Evolutionary conservation across 2,329 filamentous ascomycete species (phyloP), one percentile per base, ranked within the genome.

Genomic region (Trichoderma koningiopsis): DNA sequence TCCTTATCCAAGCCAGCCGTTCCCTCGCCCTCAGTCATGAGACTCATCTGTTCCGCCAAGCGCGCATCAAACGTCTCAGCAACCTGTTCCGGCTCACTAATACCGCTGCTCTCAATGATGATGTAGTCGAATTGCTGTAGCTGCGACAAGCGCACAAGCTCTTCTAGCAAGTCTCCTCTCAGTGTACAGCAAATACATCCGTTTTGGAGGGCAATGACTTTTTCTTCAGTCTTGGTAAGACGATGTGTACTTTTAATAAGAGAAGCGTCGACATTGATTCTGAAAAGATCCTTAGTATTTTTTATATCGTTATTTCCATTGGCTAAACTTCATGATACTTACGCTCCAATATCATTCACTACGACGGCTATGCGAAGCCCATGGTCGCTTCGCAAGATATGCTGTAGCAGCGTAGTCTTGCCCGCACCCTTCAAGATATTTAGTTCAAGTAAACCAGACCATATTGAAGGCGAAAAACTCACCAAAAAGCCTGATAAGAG

Each of bases 121-220:
- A 92, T 87, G 76, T 93, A 92, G 76, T 93, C 89, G 47, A 92
- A 89, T 61, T 85, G 81, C 22, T 87, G 84, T 0, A 88, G 83
- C 74, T 89, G 86, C 0, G 89, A 76, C 1, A 93, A 81, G 0
- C 84, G 84, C 0, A 90, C 89, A 0, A 93, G 84, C 75, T 93
- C 91, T 70, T 91, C 87, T 0, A 93, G 83, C 1, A 93, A 79
- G 68, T 93, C 91, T 0, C 90, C 90, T 4, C 91, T 87, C 0
- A 93, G 82, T 0, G 90, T 93, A 73, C 91, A 93, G 81, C 91
- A 93, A 74, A 93, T 93, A 72, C 91, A 93, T 11, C 91, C 89
- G 71, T 92, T 92, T 74, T 92, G 89, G 67, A 92, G 83, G 11
- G 89, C 86, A 19, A 92, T 87, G 37, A 92, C 83, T 71, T 91